Conservation (phyloP, 2,329 filamentous ascomycete genomes). For the Aureobasidium sp. region DNA sequence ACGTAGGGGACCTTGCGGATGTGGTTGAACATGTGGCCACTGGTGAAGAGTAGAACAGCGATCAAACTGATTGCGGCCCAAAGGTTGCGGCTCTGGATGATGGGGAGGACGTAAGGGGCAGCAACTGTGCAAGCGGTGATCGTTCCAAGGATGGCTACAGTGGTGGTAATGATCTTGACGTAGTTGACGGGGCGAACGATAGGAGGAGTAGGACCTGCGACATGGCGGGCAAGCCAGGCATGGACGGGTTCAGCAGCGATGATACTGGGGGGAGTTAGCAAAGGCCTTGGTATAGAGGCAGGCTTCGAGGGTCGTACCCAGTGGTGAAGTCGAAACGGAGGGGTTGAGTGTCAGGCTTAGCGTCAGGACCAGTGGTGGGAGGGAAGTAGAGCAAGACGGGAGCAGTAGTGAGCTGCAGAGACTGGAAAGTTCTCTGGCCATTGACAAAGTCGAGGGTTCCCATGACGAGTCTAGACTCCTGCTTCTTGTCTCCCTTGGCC, state of each 20-base stretch:
- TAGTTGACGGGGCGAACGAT: constrained; percentile 84
- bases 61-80: constrained; percentile 91
- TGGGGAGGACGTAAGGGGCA: constrained; percentile 70
- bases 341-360: constrained; percentile 61
- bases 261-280: constrained; percentile 44
- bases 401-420: constrained; percentile 91
- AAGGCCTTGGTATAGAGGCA: not conserved
- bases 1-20: constrained; percentile 96
- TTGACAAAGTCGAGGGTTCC: constrained; percentile 81
- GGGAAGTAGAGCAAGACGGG: constrained; percentile 83
- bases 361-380: constrained; percentile 74
- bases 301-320: constrained; percentile 51
- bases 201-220: constrained; percentile 66
- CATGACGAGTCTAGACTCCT: constrained; percentile 66
- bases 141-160: constrained; percentile 61
- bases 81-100: constrained; percentile 83
- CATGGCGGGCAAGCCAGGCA: constrained; percentile 68
- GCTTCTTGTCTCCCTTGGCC: constrained; percentile 73
- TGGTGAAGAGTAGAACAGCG: constrained; percentile 83
- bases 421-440: constrained; percentile 78
- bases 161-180: constrained; percentile 60
- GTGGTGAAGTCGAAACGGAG: constrained; percentile 76
- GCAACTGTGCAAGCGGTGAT: constrained; percentile 63
- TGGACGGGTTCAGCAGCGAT: constrained; percentile 72
- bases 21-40: constrained; percentile 99